Evolutionary conservation across 164 flowering plant species (phyloP), one percentile per base, ranked within the genome.

Genomic region (Tetracentron sinense): DNA sequence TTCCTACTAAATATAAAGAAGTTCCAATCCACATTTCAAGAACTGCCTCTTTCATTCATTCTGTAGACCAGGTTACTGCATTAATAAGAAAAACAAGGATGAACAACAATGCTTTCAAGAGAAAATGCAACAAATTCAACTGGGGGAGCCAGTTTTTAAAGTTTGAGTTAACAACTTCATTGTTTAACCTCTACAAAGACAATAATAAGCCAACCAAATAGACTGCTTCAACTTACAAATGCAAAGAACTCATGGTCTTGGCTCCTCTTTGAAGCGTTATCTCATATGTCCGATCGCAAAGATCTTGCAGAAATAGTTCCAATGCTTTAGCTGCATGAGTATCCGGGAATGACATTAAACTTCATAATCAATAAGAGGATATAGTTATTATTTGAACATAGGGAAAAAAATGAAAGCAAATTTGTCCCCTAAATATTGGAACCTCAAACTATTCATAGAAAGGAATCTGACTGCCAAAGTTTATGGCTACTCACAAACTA

Each of bases 231-330:
- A 76, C 91, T 82, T 77, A 86, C 92, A 86, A 67, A 69, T 86
- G 92, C 70, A 86, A 63, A 29, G 92, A 62, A 65, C 62, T 86
- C 82, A 85, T 78, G n/a, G 88, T 85, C 77, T 83, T 85, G 54
- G 91, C 92, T 72, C 96, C 93, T 69, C 84, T 81, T 61, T 78
- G 87, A 48, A 89, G 84, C n/a, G 96, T 89, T 54, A 89, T 80
- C 25, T 82, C 87, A 73, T 89, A 89, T 16, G 96, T 89, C 47
- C 87, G 82, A 52, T 87, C 87, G 73, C 91, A 89, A 26, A 89
- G 88, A 77, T 89, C 96, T 84, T 89, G 93, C 63, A 87, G 68
- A 72, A 89, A 89, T 25, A 87, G 71, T 67, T 89, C 96, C 82
- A 89, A 72, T 33, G 96, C 93, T 81, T 87, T 89, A 21, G 96